Conservation (phyloP, 2,329 filamentous ascomycete species). For the Coniochaeta hoffmannii region DNA sequence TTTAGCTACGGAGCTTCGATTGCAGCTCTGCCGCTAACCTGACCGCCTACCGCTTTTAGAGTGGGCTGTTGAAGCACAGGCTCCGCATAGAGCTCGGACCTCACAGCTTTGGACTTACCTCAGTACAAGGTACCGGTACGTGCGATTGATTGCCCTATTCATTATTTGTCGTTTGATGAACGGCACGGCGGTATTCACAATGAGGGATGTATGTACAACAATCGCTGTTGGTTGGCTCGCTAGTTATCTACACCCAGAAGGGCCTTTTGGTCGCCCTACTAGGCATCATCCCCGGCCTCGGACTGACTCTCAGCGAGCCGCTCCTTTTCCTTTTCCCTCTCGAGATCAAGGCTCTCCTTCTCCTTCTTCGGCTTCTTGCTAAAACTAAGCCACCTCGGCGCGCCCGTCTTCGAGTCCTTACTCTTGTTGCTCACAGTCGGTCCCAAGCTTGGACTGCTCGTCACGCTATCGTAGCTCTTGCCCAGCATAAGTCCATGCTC, state of each 20-base stretch:
- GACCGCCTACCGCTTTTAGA: not conserved
- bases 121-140: no score
- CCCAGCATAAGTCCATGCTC: conserved; percentile 30
- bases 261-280: not conserved
- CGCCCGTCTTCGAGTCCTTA: conserved; percentile 28
- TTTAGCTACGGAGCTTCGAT: conserved; percentile 1
- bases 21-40: not conserved
- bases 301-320: conserved; percentile 8
- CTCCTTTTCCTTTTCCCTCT: conserved; percentile 35
- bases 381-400: conserved; percentile 39
- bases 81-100: not conserved
- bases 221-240: not conserved
- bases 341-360: conserved; percentile 48
- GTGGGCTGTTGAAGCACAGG: not conserved
- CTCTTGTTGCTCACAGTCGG: conserved; percentile 33
- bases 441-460: conserved; percentile 49
- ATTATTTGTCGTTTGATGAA: no score
- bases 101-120: not conserved
- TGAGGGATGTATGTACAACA: not conserved
- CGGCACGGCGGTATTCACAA: not conserved
- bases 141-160: no score
- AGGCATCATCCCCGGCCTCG: conserved; percentile 8
- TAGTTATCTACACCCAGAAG: not conserved
- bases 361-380: conserved; percentile 55
- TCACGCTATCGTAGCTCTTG: conserved; percentile 48